Conservation (phyloP, 805 yeast species). For the Zygoascus tannicola region DNA sequence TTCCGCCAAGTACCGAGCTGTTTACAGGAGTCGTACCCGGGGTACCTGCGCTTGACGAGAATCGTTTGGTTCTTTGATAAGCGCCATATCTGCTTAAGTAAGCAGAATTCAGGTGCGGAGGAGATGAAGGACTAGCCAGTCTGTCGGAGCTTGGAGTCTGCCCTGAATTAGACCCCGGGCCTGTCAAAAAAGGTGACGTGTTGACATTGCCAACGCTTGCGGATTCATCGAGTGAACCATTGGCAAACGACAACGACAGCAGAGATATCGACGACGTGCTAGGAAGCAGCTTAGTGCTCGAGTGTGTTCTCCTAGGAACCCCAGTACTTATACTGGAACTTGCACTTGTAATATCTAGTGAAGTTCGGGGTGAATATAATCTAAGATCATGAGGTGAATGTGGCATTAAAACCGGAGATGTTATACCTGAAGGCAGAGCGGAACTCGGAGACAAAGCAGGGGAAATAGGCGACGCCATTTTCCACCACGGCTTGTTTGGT, state of each 20-base stretch:
- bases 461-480: constrained; percentile 12
- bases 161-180: not conserved
- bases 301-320: not conserved
- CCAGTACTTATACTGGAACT: not conserved
- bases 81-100: constrained; percentile 4
- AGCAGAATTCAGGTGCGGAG: constrained; percentile 5
- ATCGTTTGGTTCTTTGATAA: constrained; percentile 3
- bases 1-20: not conserved
- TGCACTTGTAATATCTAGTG: not conserved
- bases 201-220: not conserved
- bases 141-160: constrained; percentile 1
- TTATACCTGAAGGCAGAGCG: not conserved
- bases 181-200: not conserved
- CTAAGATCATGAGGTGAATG: constrained; percentile 11
- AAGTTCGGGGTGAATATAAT: not conserved
- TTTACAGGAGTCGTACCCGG: too few species aligned
- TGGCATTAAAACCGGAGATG: constrained; percentile 11
- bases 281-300: constrained; percentile 10
- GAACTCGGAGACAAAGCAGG: constrained; percentile 4
- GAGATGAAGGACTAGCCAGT: constrained; percentile 5
- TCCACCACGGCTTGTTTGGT: too few species aligned
- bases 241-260: constrained; percentile 13
- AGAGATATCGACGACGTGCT: constrained; percentile 16
- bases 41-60: not conserved
- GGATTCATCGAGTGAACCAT: constrained; percentile 3